Conservation (phyloP, 208 protist species). For the Wallacemonas sp. region DNA sequence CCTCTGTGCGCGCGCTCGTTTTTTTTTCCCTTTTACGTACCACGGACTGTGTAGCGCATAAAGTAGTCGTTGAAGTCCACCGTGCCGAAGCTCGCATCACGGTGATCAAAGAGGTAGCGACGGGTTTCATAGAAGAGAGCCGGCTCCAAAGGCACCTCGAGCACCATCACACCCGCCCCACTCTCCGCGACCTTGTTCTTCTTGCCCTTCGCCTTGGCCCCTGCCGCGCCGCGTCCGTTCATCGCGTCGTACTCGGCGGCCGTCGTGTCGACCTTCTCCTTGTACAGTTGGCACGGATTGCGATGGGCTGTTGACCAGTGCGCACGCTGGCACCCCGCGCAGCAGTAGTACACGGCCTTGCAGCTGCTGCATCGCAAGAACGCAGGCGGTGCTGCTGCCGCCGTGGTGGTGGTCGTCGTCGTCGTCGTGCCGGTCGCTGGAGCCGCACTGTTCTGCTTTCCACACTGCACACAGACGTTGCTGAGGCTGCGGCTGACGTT, state of each 20-base stretch:
- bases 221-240: slow-evolving; percentile 36
- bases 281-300: slow-evolving; percentile 61
- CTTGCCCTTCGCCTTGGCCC: slow-evolving; percentile 31
- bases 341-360: slow-evolving; percentile 84
- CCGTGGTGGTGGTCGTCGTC: not conserved
- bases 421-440: slow-evolving; percentile 1
- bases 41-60: slow-evolving; percentile 76
- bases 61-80: slow-evolving; percentile 81
- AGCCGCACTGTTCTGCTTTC: slow-evolving; percentile 13
- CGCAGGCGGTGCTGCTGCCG: slow-evolving; percentile 5
- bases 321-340: slow-evolving; percentile 57
- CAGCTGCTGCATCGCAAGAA: slow-evolving; percentile 80
- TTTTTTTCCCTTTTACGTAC: slow-evolving; percentile 30
- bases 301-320: slow-evolving; percentile 68
- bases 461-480: slow-evolving; percentile 57
- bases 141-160: slow-evolving; percentile 74
- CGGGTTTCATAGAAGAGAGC: slow-evolving; percentile 73
- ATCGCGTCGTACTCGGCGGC: slow-evolving; percentile 51
- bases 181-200: slow-evolving; percentile 18
- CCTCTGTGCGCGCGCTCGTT: not conserved
- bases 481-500: slow-evolving; percentile 56
- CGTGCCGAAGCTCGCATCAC: slow-evolving; percentile 50
- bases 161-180: slow-evolving; percentile 38
- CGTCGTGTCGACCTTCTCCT: slow-evolving; percentile 42
- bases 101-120: slow-evolving; percentile 75